phyloP scores from a whole-genome alignment of 177 flowering plant genomes.

The Tripterygium wilfordii region DNA sequence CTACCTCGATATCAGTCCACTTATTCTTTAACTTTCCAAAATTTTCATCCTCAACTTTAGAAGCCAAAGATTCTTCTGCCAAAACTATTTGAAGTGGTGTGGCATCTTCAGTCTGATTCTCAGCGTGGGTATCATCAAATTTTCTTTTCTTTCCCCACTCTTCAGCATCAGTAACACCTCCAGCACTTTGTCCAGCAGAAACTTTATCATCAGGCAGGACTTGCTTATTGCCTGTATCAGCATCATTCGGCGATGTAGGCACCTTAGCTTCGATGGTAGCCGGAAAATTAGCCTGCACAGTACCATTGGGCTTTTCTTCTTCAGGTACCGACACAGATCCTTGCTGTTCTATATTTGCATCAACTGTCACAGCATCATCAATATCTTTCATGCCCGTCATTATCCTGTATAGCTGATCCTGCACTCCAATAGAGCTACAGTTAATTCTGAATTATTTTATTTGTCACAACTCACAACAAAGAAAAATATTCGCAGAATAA shows the following conservation, averaged over 20 bases:
- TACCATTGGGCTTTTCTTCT: constrained; percentile 6
- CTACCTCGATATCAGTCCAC: constrained; percentile 18
- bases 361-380: no score
- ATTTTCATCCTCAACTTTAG: constrained; percentile 7
- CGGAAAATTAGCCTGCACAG: not conserved
- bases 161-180: not conserved
- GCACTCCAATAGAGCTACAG: no score
- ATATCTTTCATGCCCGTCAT: no score
- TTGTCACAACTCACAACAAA: no score
- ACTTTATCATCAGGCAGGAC: constrained; percentile 5
- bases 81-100: constrained; percentile 11
- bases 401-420: no score
- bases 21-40: constrained; percentile 9
- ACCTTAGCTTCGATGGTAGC: constrained; percentile 3
- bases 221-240: not conserved
- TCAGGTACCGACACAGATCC: not conserved
- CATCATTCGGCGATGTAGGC: constrained; percentile 5
- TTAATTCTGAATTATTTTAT: no score
- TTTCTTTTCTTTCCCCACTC: not conserved
- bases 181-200: not conserved
- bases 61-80: constrained; percentile 1
- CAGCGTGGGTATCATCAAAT: constrained; percentile 2
- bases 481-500: no score
- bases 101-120: constrained; percentile 8
- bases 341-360: no score